Base-by-base conservation (phyloP, 805 yeast species). In the Ascoidea asiatica region DNA sequence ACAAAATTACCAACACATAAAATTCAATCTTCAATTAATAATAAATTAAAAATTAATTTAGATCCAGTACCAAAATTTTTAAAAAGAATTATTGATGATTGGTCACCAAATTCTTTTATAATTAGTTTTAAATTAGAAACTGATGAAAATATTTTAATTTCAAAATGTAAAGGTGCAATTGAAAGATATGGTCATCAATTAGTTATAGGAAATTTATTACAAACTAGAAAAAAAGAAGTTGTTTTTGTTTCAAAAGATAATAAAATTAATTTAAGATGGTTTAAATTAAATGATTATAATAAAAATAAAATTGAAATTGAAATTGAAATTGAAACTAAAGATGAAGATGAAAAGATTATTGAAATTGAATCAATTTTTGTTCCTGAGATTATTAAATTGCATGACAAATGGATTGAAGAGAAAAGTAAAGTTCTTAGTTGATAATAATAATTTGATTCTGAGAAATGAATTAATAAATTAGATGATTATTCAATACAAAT, bases 11-110 rank as follows among this genome's bases (percentile, higher is more conserved):
- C 97, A 2, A 86, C 86, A 54, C 99, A 92, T 64, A 92, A 92
- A 63, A 92, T 92, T 50, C 98, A 92, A 62, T 42, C 46, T 4
- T 21, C 36, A 4, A 6, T 17, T n/a, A 19, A 21, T 6, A 94
- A 95, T 3, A 86, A 84, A 55, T 65, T 92, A 39, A 75, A 82
- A 6, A 86, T 92, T n/a, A 82, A 87, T 52, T 66, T 92, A 51
- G 96, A 89, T 57, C 97, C 95, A 5, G 98, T 92, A 2, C 98
- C 99, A 19, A 92, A 92, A 57, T 90, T 92, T 54, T 70, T 92
- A 53, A 74, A 85, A 50, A 69, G 96, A 47, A 66, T 92, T 48
- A 97, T 88, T 1, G 95, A 87, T 51, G 72, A 79, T 11, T 92
- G 98, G 98, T 95, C 95, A 0, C 95, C 94, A 1, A 76, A 79